Base-by-base conservation (phyloP, 768 basidiomycete genomes). In the Leucocoprinus birnbaumii region DNA sequence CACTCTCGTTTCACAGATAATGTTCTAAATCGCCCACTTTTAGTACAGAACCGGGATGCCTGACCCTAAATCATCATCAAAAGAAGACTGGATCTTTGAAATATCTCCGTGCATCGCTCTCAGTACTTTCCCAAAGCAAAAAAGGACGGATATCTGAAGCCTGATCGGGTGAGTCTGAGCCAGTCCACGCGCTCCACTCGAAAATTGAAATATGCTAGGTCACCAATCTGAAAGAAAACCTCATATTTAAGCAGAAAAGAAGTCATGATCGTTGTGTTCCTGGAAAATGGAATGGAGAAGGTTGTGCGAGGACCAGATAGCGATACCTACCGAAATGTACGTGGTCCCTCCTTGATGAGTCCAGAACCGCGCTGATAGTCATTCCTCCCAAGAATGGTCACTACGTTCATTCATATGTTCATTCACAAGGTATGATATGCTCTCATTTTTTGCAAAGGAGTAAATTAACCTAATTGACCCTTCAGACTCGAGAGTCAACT, bases 201-300 rank as follows among this genome's bases (percentile, higher is more conserved):
- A n/a, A 48, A 21, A 19, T 48, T 27, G 47, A 78, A 76, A 77
- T 78, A 73, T 71, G 77, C 44, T 18, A 73, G 2, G 68, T 74
- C 19, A 58, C 73, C 3, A 63, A 63, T 2, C 67, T 69, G 0
- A 49, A 53, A 2, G 78, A 78, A 56, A 74, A 74, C 14, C 63
- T 66, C 53, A 51, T 59, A n/a, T 65, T 61, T 38, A 67, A 62
- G 1, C 54, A 63, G 2, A 66, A 66, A 46, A 65, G 63, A 50
- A 72, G 0, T 59, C 67, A 0, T 65, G 16, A 46, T 26, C 9
- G 22, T 46, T 3, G 10, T 46, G 13, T 46, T 31, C n/a, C n/a
- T 46, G 10, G 45, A 46, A 14, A 9, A 26, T 3, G 45, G 27
- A 13, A 8, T 11, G 3, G 25, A 10, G 8, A 25, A 3, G 45